Conservation (phyloP, 805 yeast genomes). For the Candida stauntonica region DNA sequence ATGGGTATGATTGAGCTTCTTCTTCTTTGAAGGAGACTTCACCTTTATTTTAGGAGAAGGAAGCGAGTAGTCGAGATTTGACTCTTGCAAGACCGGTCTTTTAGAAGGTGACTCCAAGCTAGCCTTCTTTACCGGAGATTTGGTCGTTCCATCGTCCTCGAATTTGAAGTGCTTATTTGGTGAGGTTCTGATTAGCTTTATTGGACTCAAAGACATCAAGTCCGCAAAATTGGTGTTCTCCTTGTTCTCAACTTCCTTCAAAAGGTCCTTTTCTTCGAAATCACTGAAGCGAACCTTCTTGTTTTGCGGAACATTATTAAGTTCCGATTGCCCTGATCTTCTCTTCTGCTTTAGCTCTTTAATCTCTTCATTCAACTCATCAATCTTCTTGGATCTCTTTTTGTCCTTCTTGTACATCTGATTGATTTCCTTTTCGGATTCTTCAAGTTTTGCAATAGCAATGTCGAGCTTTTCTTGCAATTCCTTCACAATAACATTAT, state of each 20-base stretch:
- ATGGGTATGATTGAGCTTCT: constrained; percentile 10
- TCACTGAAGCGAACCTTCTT: constrained; percentile 15
- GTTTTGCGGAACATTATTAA: constrained; percentile 1
- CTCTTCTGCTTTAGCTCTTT: constrained; percentile 15
- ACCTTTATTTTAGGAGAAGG: constrained; percentile 12
- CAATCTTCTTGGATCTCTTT: constrained; percentile 13
- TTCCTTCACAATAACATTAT: too few species aligned
- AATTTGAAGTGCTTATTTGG: constrained; percentile 21
- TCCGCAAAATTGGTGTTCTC: constrained; percentile 9
- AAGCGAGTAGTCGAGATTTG: constrained; percentile 13
- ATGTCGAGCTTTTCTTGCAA: constrained; percentile 4
- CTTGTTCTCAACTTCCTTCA: constrained; percentile 2
- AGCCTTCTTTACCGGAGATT: constrained; percentile 5
- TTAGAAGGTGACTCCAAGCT: constrained; percentile 15
- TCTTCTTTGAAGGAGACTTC: constrained; percentile 18
- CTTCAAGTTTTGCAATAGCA: constrained; percentile 9
- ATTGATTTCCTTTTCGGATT: constrained; percentile 14
- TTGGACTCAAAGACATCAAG: constrained; percentile 17
- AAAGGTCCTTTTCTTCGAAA: constrained; percentile 11
- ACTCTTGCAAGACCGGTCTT: constrained; percentile 9
- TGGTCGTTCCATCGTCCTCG: constrained; percentile 11
- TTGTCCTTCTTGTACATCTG: constrained; percentile 13
- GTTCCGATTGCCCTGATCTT: constrained; percentile 9
- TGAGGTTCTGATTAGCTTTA: constrained; percentile 12
- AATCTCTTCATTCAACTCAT: constrained; percentile 9